Evolutionary conservation across 805 yeast species (phyloP).

Genomic region (Ogataea sp.): DNA sequence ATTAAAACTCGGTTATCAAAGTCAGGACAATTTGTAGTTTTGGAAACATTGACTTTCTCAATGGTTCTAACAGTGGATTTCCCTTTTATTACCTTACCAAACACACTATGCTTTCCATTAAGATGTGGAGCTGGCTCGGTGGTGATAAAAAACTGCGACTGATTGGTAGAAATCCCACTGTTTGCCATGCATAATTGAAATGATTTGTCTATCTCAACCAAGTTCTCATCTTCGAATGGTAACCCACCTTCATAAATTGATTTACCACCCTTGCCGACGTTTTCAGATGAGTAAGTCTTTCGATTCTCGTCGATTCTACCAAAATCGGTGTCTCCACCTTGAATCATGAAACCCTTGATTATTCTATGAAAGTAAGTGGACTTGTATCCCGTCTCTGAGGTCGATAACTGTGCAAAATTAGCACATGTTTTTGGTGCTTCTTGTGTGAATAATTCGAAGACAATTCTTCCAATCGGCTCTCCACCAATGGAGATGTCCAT

Average conservation of each 20-base stretch:
- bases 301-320: slow-evolving; percentile 21
- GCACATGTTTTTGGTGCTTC: slow-evolving; percentile 50
- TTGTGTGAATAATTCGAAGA: slow-evolving; percentile 38
- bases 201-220: slow-evolving; percentile 32
- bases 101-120: slow-evolving; percentile 66
- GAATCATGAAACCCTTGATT: slow-evolving; percentile 62
- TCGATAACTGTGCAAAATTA: slow-evolving; percentile 43
- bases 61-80: slow-evolving; percentile 62
- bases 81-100: slow-evolving; percentile 64
- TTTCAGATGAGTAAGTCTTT: slow-evolving; percentile 16
- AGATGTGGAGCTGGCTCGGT: slow-evolving; percentile 68
- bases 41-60: slow-evolving; percentile 33
- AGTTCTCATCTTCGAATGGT: slow-evolving; percentile 53
- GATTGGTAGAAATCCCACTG: slow-evolving; percentile 41
- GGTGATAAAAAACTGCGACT: slow-evolving; percentile 65
- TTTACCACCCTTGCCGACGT: slow-evolving; percentile 36
- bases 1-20: slow-evolving; percentile 38
- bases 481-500: slow-evolving; percentile 45
- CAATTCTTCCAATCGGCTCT: slow-evolving; percentile 47
- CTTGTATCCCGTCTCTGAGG: slow-evolving; percentile 29
- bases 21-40: slow-evolving; percentile 21
- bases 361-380: slow-evolving; percentile 51
- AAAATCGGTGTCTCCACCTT: slow-evolving; percentile 51
- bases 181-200: slow-evolving; percentile 61
- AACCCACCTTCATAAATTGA: slow-evolving; percentile 28